Base-by-base conservation (phyloP, 2,329 filamentous ascomycete genomes). In the Ophiocordyceps camponoti-rufipedis region DNA sequence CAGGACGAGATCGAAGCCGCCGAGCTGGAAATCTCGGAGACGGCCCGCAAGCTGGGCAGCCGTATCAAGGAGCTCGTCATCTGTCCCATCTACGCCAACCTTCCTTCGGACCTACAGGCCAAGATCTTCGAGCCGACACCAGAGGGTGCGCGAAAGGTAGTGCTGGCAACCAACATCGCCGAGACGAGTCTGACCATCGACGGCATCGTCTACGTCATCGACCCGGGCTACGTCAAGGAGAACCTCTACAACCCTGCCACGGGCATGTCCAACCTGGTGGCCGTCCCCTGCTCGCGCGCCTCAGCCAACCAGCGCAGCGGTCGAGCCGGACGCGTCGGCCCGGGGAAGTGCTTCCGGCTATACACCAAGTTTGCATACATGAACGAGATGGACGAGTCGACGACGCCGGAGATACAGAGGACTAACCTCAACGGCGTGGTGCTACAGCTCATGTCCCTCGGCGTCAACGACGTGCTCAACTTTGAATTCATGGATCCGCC, bases 401-500 rank as follows among this genome's bases (percentile, higher is more conserved):
- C 88, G 0, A 89, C 84, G 0, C 91, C 91, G 0, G 91, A 96
- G 59, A 94, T 98, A 40, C 84, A 94, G 58, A 75, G 91, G 16
- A 89, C 85, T 0, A 94, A 94, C 51, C 71, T 98, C 11, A 89
- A 83, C 53, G 74, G 79, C 18, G 80, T 93, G 0, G 85, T 95
- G 1, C 66, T 98, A 23, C 77, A 88, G 49, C 69, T 98, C 9
- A 95, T 94, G 57, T 85, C 84, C 0, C 70, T 96, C 0, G 88
- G 88, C 10, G 93, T 98, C 59, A 86, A 94, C 57, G 83, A 96
- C 54, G 69, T 98, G 0, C 74, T 98, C 6, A 80, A 89, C 48
- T 98, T 98, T 56, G 88, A 95, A 58, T 96, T 94, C 54, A 87
- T 96, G 78, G 89, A 96, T 53, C 82, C 88, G 0, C 91, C 91